Conservation (phyloP, 2,329 filamentous ascomycete species). For the Pseudogymnoascus sp. region DNA sequence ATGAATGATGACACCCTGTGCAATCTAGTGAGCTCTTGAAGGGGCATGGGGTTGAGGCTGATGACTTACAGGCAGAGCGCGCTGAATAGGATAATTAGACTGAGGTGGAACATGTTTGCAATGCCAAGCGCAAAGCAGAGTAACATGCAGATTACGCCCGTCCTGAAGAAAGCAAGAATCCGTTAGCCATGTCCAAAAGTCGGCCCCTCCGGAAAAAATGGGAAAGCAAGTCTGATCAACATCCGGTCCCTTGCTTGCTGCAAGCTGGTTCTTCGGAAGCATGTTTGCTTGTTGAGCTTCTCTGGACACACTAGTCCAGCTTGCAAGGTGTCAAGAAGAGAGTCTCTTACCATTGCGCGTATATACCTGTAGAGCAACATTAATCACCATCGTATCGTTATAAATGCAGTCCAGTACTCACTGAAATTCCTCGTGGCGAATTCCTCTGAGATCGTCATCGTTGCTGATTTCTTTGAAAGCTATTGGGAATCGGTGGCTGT, state of each 20-base stretch:
- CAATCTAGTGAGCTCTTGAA: constrained; percentile 11
- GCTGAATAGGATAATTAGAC: constrained; percentile 36
- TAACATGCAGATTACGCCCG: constrained; percentile 62
- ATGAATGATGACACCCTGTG: constrained; percentile 59
- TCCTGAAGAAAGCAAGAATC: constrained; percentile 36
- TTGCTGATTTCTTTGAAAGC: constrained; percentile 29
- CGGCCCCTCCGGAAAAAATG: neutral
- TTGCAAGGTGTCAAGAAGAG: constrained; percentile 7
- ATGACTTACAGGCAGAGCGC: constrained; percentile 45
- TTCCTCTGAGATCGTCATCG: constrained; percentile 63
- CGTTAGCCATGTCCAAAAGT: neutral
- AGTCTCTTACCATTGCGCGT: constrained; percentile 9
- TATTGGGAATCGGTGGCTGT: constrained; percentile 5
- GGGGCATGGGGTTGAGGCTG: neutral
- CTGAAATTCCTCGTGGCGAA: constrained; percentile 68
- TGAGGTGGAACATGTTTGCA: constrained; percentile 53
- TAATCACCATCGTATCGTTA: constrained; percentile 6
- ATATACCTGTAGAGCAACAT: constrained; percentile 2
- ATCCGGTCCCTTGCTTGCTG: neutral
- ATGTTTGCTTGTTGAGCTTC: neutral
- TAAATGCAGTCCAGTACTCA: constrained; percentile 34
- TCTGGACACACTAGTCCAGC: neutral
- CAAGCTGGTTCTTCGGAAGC: neutral
- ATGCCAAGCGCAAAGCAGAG: constrained; percentile 62
- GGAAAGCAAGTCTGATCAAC: neutral